Percentiles rank a stretch among this genome's conserved stretches.
These are phyloP conservation scores for Breynia disticha DNA, from an alignment of 441 rosid genomes.

Conservation along the genomic window DNA sequence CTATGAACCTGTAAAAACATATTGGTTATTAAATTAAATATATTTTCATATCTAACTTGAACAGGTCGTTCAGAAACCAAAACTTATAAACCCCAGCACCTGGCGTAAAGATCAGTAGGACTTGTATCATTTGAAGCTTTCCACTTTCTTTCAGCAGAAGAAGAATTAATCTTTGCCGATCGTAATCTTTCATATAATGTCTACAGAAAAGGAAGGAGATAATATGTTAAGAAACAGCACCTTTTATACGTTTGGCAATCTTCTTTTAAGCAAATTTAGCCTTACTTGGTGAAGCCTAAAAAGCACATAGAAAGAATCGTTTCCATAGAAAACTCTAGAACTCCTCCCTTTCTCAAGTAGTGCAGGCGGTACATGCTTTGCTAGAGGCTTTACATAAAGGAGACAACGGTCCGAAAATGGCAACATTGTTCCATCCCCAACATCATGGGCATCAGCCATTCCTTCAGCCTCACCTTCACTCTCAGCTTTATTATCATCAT, in stretches of 20 bases:
- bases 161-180: constrained; percentile 87
- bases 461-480: constrained; percentile 96
- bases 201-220: constrained; percentile 28
- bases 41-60: constrained; percentile 4
- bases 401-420: constrained; percentile 65
- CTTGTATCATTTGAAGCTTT: constrained; percentile 59
- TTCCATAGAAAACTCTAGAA: constrained; percentile 75
- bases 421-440: constrained; percentile 51
- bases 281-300: constrained; percentile 97
- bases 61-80: neutral
- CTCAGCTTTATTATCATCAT: constrained; percentile 72
- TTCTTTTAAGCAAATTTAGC: neutral
- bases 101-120: constrained; percentile 73
- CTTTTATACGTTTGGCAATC: neutral
- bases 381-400: constrained; percentile 72
- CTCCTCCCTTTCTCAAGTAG: constrained; percentile 40
- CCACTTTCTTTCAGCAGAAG: constrained; percentile 90
- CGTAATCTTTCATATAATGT: constrained; percentile 76
- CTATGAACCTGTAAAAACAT: constrained; percentile 57
- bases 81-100: constrained; percentile 33
- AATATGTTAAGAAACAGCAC: neutral
- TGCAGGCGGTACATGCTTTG: constrained; percentile 56
- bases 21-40: constrained; percentile 10
- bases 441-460: constrained; percentile 71
- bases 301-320: constrained; percentile 88